Conservation (phyloP, 1,284 basidiomycete species). For the Pisolithus thermaeus region DNA sequence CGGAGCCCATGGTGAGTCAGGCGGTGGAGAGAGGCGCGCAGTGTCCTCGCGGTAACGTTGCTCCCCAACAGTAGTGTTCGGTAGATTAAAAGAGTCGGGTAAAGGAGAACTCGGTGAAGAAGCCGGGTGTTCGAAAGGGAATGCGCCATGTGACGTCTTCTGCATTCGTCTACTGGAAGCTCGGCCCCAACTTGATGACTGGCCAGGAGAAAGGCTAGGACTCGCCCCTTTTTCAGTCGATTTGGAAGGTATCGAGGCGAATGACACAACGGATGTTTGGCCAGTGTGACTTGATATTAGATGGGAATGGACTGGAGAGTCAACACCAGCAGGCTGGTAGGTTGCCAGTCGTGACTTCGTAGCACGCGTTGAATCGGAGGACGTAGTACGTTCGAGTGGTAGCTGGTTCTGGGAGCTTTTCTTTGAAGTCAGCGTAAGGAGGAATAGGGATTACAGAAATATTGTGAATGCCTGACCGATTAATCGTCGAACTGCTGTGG, state of each 20-base stretch:
- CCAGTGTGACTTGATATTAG: constrained; percentile 20
- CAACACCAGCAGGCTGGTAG: constrained; percentile 10
- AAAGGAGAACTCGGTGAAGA: constrained; percentile 35
- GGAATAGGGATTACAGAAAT: constrained; percentile 4
- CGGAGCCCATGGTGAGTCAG: constrained; percentile 8
- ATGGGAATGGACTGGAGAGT: constrained; percentile 16
- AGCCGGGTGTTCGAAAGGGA: constrained; percentile 39
- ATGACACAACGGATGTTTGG: constrained; percentile 25
- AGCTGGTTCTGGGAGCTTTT: constrained; percentile 11
- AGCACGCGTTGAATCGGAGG: constrained; percentile 20
- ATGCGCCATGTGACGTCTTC: constrained; percentile 31
- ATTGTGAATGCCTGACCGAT: constrained; percentile 11
- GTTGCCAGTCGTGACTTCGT: constrained; percentile 9
- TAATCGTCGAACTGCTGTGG: constrained; percentile 23
- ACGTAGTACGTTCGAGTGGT: constrained; percentile 22
- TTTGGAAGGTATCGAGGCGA: constrained; percentile 29
- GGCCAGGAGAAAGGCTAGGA: constrained; percentile 10
- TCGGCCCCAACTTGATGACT: constrained; percentile 32
- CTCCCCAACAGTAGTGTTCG: constrained; percentile 4
- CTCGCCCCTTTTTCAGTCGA: constrained; percentile 22
- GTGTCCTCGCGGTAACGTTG: constrained; percentile 6
- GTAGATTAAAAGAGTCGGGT: constrained; percentile 16
- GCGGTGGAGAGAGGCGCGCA: constrained; percentile 5
- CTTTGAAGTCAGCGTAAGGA: neutral
- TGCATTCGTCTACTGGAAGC: constrained; percentile 22